phyloP scores from a whole-genome alignment of 176 grass and related monocot genomes.

The Carex parvula region DNA sequence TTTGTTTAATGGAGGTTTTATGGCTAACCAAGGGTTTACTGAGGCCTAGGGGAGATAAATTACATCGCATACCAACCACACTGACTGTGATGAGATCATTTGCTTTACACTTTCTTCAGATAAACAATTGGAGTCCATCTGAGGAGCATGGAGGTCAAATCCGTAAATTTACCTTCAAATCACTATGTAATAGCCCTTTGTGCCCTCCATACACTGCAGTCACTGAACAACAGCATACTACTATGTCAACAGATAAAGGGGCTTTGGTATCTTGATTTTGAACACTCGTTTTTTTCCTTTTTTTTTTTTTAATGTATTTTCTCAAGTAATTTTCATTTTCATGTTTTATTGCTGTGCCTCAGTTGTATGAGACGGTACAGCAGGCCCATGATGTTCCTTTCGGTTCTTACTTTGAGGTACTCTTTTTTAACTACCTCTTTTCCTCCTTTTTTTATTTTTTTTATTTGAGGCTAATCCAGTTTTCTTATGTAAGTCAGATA shows the following conservation, averaged over 20 bases:
- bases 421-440: slow-evolving; percentile 15
- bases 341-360: slow-evolving; percentile 33
- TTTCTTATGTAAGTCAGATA: slow-evolving; percentile 42
- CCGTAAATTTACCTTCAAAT: slow-evolving; percentile 80
- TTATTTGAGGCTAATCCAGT: not conserved
- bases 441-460: not conserved
- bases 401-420: slow-evolving; percentile 97
- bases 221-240: slow-evolving; percentile 67
- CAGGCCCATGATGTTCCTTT: slow-evolving; percentile 98
- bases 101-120: slow-evolving; percentile 34
- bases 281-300: slow-evolving; percentile 17
- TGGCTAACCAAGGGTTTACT: not conserved
- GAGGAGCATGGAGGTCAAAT: slow-evolving; percentile 60
- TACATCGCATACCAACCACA: not conserved
- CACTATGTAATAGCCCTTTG: slow-evolving; percentile 85
- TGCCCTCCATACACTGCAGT: slow-evolving; percentile 89
- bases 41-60: not conserved
- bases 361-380: slow-evolving; percentile 91
- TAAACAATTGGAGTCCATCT: slow-evolving; percentile 58
- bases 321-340: slow-evolving; percentile 15
- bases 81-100: not conserved
- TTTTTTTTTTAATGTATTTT: slow-evolving; percentile 1
- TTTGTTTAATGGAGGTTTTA: not conserved
- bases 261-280: slow-evolving; percentile 59
- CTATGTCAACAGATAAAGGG: slow-evolving; percentile 58